Base-by-base conservation (phyloP, 768 basidiomycete species). In the Pleurotus giganteus region DNA sequence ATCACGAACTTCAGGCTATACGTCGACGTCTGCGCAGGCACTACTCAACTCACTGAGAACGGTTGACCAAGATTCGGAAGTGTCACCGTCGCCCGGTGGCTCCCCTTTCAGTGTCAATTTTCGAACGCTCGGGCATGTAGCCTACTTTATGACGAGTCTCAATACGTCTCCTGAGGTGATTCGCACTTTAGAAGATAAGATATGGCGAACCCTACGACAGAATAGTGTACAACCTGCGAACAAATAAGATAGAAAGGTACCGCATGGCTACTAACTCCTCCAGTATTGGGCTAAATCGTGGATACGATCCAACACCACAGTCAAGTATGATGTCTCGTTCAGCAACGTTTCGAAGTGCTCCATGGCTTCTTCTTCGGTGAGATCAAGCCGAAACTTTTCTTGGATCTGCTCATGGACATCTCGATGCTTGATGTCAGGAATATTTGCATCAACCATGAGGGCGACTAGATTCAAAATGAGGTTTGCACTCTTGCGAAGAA, bases 371-470 rank as follows among this genome's bases (percentile, higher is more conserved):
- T 97, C 95, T 69, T 98, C 96, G 4, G 90, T 91, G 36, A 98
- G 77, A 68, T 97, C 92, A 47, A 98, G 73, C 57, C 94, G 80
- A 72, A 99, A 99, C 73, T 98, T 98, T 65, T 98, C 96, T 62
- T 97, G 93, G 23, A 99, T 86, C 71, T 97, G 86, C 60, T 88
- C 86, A 62, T 89, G 86, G 2, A 91, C 89, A 63, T 90, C 88
- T 15, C 88, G 86, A 60, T 89, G 88, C 68, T 94, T 94, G 79
- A 99, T 96, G 64, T 98, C 96, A 12, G 94, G 94, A 43, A 99
- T 96, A 61, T 96, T 95, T 2, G 94, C 95, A 60, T 98, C 94
- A 7, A 94, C 88, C 97, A 98, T 98, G 50, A 99, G 81, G 1
- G 94, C 88, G 21, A 98, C 92, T 61, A 99, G 75, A 72, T 98